These are phyloP conservation scores for Massariosphaeria phaeospora DNA, from an alignment of 495 filamentous ascomycete genomes.

Conservation along the genomic window DNA sequence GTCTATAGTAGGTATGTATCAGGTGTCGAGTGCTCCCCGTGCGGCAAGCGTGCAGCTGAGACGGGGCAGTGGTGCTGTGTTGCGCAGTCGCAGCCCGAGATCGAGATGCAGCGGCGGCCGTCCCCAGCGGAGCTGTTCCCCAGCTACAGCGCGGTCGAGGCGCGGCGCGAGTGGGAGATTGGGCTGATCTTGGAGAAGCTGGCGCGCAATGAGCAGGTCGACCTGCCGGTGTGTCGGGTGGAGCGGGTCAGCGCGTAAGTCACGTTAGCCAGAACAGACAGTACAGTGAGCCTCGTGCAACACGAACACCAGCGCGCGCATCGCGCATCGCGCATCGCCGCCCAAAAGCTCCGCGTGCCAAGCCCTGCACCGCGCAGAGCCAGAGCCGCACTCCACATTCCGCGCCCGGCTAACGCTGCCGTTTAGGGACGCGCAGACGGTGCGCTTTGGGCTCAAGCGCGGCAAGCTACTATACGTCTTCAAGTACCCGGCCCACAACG, in stretches of 20 bases:
- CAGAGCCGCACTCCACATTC: conserved; percentile 15
- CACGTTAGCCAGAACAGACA: neutral
- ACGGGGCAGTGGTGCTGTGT: neutral
- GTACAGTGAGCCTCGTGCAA: neutral
- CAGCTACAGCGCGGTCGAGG: conserved; percentile 23
- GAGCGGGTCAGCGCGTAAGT: conserved; percentile 25
- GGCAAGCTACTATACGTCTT: conserved; percentile 28
- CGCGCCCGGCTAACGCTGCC: conserved; percentile 8
- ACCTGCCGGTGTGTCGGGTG: conserved; percentile 20
- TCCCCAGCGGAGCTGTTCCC: conserved; percentile 24
- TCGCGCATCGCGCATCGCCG: neutral
- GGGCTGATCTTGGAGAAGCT: conserved; percentile 29
- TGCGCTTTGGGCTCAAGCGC: conserved; percentile 24
- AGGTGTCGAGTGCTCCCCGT: too few species aligned
- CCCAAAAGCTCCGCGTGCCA: neutral
- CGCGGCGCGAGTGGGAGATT: conserved; percentile 28
- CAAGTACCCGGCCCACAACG: conserved; percentile 27
- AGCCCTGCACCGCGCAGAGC: neutral
- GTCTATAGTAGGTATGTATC: conserved; percentile 7
- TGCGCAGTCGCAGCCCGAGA: neutral
- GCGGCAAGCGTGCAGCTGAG: neutral
- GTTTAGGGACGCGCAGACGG: neutral
- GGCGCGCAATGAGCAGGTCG: conserved; percentile 11
- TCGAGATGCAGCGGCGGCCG: neutral
- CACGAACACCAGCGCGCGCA: neutral